phyloP scores from a whole-genome alignment of 179 eudicot species.

The Pouteria campechiana region DNA sequence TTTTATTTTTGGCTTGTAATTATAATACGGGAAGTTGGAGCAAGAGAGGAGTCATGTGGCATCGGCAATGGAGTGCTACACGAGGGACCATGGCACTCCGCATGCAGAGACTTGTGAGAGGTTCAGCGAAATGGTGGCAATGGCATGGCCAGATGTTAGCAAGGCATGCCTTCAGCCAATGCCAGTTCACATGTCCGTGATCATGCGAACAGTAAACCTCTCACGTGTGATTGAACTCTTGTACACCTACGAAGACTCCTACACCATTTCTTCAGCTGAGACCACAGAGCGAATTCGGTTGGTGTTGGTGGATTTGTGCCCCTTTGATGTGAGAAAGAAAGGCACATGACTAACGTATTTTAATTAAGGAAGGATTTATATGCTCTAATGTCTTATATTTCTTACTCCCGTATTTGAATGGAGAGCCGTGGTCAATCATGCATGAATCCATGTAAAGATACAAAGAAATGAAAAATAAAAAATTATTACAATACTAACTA shows the following conservation, averaged over 20 bases:
- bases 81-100: slow-evolving; percentile 5
- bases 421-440: no score
- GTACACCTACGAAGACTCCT: slow-evolving; percentile 9
- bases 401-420: no score
- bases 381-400: no score
- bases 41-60: slow-evolving; percentile 18
- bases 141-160: slow-evolving; percentile 14
- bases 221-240: slow-evolving; percentile 6
- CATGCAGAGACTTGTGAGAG: not conserved
- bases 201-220: slow-evolving; percentile 9
- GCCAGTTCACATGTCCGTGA: not conserved
- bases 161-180: not conserved
- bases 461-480: no score
- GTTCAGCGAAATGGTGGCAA: not conserved
- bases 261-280: not conserved
- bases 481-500: no score
- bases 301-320: no score
- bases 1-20: no score
- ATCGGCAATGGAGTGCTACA: slow-evolving; percentile 20
- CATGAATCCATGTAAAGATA: no score
- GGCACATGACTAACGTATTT: no score
- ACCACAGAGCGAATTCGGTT: slow-evolving; percentile 3
- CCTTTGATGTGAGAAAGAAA: no score
- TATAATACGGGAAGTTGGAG: slow-evolving; percentile 26
- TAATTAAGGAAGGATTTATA: no score